A percentile compares a stretch with the other conserved stretches of the same genome.
Conservation (phyloP, 148 eudicot genomes). For the Vaccinium vitisidaea region DNA sequence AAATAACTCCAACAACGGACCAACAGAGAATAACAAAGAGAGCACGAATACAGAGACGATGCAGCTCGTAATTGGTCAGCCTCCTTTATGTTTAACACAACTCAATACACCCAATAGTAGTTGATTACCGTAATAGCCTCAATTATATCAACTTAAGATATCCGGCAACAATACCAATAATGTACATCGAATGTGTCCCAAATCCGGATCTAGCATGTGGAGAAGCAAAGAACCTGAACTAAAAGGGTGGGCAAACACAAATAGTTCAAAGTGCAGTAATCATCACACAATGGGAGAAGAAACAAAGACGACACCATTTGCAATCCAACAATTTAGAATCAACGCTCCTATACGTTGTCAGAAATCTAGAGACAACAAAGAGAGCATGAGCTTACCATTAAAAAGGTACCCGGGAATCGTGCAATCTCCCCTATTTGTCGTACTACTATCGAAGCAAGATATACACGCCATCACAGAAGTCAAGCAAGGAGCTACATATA, state of each 20-base stretch:
- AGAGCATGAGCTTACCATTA: background rate
- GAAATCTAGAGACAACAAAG: background rate
- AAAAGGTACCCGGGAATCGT: background rate
- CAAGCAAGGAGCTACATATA: background rate
- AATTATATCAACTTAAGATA: background rate
- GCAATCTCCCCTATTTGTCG: background rate
- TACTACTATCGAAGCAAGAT: background rate
- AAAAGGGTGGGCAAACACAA: background rate
- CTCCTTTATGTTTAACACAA: background rate
- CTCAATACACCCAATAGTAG: background rate
- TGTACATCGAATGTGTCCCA: background rate
- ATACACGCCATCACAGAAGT: background rate
- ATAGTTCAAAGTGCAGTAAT: background rate
- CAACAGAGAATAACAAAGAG: background rate
- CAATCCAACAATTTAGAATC: background rate
- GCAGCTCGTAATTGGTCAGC: background rate
- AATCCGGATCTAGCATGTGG: background rate
- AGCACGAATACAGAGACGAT: background rate
- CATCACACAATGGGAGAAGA: background rate
- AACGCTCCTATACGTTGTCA: background rate
- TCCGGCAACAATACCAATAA: background rate
- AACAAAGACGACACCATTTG: background rate
- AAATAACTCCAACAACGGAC: background rate
- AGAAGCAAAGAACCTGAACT: background rate
- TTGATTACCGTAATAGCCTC: background rate